phyloP scores from a whole-genome alignment of 192 early-diverging fungal genomes.

The Mortierella claussenii region DNA sequence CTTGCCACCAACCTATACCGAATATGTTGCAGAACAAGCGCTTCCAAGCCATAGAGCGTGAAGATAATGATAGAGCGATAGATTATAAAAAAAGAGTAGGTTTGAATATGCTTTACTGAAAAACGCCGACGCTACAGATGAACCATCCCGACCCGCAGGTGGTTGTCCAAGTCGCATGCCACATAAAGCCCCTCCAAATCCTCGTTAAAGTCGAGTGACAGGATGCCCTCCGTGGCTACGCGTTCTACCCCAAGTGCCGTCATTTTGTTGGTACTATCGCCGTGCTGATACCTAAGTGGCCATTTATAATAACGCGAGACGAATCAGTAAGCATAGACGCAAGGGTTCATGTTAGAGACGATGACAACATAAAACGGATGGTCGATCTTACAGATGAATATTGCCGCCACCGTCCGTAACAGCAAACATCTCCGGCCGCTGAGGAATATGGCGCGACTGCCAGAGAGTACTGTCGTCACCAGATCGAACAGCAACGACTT shows the following conservation, averaged over 20 bases:
- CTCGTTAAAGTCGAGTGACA: constrained; percentile 42
- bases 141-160: constrained; percentile 27
- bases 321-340: not conserved
- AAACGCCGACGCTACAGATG: constrained; percentile 1
- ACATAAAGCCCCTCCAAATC: constrained; percentile 41
- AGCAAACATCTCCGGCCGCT: constrained; percentile 18
- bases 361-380: not conserved
- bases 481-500: constrained; percentile 10
- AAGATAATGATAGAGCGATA: not conserved
- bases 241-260: not conserved
- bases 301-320: not conserved
- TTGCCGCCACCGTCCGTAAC: constrained; percentile 39
- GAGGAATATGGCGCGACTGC: constrained; percentile 39
- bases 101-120: not conserved
- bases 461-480: constrained; percentile 44
- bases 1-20: constrained; percentile 13
- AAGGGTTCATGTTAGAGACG: not conserved
- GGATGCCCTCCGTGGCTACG: constrained; percentile 13
- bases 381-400: constrained; percentile 26
- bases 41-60: constrained; percentile 12
- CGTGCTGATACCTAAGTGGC: constrained; percentile 17
- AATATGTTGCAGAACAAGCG: constrained; percentile 28
- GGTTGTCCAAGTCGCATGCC: constrained; percentile 30
- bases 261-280: constrained; percentile 2
- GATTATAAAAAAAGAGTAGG: not conserved